Conservation (phyloP, 352 stramenopile genomes). For the Phytophthora citricola region DNA sequence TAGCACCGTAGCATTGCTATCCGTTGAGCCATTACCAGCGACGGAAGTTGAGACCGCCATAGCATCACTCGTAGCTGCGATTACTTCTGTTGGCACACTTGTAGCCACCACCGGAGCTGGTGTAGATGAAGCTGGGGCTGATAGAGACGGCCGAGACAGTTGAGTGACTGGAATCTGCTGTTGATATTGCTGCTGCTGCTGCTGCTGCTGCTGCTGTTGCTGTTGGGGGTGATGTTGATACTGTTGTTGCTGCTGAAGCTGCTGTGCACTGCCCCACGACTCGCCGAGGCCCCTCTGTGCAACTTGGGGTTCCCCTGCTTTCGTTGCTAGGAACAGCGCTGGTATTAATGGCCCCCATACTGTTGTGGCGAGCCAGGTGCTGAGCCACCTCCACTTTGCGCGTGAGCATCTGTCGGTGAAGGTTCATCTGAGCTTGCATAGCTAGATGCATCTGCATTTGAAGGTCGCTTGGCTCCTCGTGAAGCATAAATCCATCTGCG, state of each 20-base stretch:
- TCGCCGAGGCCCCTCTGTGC: conserved; percentile 18
- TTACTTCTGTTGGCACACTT: conserved; percentile 14
- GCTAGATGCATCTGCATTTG: conserved; percentile 88
- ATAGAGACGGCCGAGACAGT: conserved; percentile 27
- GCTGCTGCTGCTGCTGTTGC: conserved; percentile 30
- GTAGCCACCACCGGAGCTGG: conserved; percentile 20
- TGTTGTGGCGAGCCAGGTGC: conserved; percentile 48
- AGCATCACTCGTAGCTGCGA: conserved; percentile 8
- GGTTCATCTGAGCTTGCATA: conserved; percentile 90
- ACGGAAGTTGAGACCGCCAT: conserved; percentile 14
- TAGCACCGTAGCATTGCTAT: conserved; percentile 15
- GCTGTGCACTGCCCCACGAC: conserved; percentile 24
- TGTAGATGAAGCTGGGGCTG: conserved; percentile 20
- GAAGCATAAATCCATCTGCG: conserved; percentile 60
- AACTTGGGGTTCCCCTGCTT: conserved; percentile 23
- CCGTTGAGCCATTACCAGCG: conserved; percentile 9
- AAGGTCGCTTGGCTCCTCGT: conserved; percentile 66
- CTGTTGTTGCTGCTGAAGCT: conserved; percentile 38
- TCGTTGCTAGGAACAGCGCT: conserved; percentile 25
- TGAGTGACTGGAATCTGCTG: conserved; percentile 23
- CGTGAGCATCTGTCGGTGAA: conserved; percentile 88
- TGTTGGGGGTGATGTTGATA: conserved; percentile 21
- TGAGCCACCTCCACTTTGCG: conserved; percentile 87
- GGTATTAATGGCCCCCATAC: conserved; percentile 28
- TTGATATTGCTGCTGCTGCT: conserved; percentile 37